phyloP scores from a whole-genome alignment of 768 basidiomycete genomes.

The Calocera viscosa region DNA sequence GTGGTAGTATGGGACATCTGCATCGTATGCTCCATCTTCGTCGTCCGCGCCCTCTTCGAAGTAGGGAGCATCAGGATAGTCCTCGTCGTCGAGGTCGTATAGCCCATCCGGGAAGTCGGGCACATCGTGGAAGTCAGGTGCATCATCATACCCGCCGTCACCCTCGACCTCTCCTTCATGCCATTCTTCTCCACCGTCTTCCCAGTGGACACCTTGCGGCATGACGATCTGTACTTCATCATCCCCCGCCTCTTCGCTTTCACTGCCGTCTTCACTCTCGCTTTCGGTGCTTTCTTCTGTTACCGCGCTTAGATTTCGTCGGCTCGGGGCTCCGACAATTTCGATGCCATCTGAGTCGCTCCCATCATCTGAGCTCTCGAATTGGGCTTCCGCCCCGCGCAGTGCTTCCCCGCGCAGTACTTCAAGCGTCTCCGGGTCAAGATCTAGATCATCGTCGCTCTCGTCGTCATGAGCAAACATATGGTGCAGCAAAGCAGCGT shows the following conservation, averaged over 20 bases:
- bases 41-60: not conserved
- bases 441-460: too few species aligned
- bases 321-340: too few species aligned
- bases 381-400: too few species aligned
- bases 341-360: too few species aligned
- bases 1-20: not conserved
- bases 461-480: too few species aligned
- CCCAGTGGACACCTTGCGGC: not conserved
- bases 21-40: not conserved
- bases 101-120: not conserved
- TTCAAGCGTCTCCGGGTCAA: too few species aligned
- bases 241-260: not conserved
- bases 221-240: too few species aligned
- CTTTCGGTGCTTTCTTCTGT: not conserved
- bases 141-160: not conserved
- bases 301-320: too few species aligned
- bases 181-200: not conserved
- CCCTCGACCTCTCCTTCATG: not conserved
- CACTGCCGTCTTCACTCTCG: not conserved
- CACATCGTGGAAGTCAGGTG: not conserved
- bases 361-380: too few species aligned
- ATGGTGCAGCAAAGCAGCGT: not conserved
- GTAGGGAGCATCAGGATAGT: not conserved
- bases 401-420: too few species aligned
- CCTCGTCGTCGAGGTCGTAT: not conserved